A percentile compares a stretch with the other conserved stretches of the same genome.
These are phyloP conservation scores for Pseudomassariella vexata DNA, from an alignment of 2,329 filamentous ascomycete species.

Conservation along the genomic window DNA sequence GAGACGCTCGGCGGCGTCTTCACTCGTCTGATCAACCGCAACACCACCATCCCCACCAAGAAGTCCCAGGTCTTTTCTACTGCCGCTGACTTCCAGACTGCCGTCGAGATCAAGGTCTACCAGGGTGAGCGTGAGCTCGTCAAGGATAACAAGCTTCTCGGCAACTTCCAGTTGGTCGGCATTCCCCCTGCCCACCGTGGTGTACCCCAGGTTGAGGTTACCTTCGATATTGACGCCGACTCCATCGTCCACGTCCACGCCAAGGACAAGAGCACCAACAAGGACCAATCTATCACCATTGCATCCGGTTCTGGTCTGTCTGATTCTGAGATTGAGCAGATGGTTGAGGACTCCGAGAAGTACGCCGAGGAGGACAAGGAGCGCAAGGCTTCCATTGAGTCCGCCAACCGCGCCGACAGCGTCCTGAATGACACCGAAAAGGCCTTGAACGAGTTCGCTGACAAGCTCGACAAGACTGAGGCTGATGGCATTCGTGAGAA, in stretches of 20 bases:
- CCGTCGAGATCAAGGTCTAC: conserved; percentile 99
- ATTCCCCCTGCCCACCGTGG: conserved; percentile 94
- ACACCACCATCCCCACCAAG: conserved; percentile 99
- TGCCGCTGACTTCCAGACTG: conserved; percentile 95
- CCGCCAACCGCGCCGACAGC: conserved; percentile 94
- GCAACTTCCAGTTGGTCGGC: conserved; percentile 98
- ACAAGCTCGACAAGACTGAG: conserved; percentile 95
- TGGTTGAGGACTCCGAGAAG: conserved; percentile 97
- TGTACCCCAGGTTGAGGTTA: conserved; percentile 95
- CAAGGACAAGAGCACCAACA: conserved; percentile 99
- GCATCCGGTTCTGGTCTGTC: conserved; percentile 96
- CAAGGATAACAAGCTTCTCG: conserved; percentile 95
- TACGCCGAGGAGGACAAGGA: conserved; percentile 94
- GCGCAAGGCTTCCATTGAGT: conserved; percentile 91
- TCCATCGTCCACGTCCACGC: conserved; percentile 97
- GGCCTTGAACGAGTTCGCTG: conserved; percentile 92
- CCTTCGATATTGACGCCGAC: conserved; percentile 97
- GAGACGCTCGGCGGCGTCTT: conserved; percentile 98
- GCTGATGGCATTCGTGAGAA: conserved; percentile 91
- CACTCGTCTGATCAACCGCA: conserved; percentile 96
- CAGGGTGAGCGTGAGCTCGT: conserved; percentile 99
- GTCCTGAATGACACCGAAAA: conserved; percentile 98
- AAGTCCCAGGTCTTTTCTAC: conserved; percentile 99
- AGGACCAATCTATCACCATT: conserved; percentile 99
- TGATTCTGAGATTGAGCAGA: conserved; percentile 88